Conservation (phyloP, 768 basidiomycete genomes). For the Butyriboletus loyo region DNA sequence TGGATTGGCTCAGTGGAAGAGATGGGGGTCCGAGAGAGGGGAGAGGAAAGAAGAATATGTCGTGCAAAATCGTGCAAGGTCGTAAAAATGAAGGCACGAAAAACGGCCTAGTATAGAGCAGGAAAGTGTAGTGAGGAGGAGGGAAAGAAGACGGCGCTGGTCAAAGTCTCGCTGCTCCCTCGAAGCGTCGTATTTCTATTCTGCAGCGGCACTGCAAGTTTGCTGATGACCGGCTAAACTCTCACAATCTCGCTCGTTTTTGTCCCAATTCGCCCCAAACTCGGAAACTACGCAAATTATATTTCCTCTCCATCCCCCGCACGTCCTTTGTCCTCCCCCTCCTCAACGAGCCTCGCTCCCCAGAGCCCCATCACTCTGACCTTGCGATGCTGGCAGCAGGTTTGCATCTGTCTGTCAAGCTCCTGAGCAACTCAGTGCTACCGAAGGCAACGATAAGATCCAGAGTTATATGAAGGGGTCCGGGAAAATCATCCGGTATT, state of each 20-base stretch:
- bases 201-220: slow-evolving; percentile 25
- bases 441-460: slow-evolving; percentile 8
- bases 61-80: slow-evolving; percentile 67
- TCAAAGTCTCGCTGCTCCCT: slow-evolving; percentile 30
- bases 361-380: too few species aligned
- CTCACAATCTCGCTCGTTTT: slow-evolving; percentile 17
- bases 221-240: slow-evolving; percentile 19
- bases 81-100: slow-evolving; percentile 49
- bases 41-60: slow-evolving; percentile 43
- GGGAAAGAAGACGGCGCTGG: slow-evolving; percentile 33
- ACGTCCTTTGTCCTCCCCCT: background rate
- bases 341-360: background rate
- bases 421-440: slow-evolving; percentile 15
- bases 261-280: slow-evolving; percentile 10
- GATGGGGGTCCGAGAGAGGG: slow-evolving; percentile 32
- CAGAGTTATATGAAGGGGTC: background rate
- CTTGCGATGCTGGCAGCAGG: background rate
- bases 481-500: background rate
- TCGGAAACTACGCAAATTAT: background rate
- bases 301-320: slow-evolving; percentile 3
- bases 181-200: slow-evolving; percentile 35
- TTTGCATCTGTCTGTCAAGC: background rate
- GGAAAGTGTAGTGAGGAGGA: slow-evolving; percentile 21
- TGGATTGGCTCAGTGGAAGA: slow-evolving; percentile 28
- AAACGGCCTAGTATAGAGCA: slow-evolving; percentile 26